Evolutionary conservation across 495 filamentous ascomycete genomes (phyloP).

Genomic region (Cairneyella variabilis): DNA sequence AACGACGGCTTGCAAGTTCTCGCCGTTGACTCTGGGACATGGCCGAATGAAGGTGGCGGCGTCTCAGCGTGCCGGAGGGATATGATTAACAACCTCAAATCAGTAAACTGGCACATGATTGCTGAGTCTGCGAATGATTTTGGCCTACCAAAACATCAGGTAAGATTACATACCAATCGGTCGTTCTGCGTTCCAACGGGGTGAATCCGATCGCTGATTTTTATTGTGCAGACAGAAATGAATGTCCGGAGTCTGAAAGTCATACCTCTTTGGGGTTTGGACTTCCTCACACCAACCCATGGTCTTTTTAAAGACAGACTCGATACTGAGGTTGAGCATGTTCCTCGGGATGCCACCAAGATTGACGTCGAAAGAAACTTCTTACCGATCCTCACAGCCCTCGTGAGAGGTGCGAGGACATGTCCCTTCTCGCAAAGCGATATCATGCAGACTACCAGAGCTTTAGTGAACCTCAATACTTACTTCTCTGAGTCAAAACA

Average conservation of each 20-base stretch:
- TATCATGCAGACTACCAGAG: constrained; percentile 52
- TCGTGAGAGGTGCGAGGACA: constrained; percentile 56
- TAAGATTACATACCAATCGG: too few species aligned
- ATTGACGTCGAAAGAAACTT: constrained; percentile 58
- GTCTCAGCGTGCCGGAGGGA: constrained; percentile 66
- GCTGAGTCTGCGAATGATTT: constrained; percentile 65
- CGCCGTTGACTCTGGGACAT: constrained; percentile 60
- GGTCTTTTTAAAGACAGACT: constrained; percentile 43
- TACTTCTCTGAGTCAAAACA: constrained; percentile 59
- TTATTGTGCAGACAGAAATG: constrained; percentile 35
- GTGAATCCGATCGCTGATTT: neutral
- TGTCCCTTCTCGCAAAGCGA: constrained; percentile 45
- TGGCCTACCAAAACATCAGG: constrained; percentile 62
- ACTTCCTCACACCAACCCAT: constrained; percentile 59
- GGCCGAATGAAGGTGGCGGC: constrained; percentile 64
- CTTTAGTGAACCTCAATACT: constrained; percentile 56
- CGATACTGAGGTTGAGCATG: constrained; percentile 56
- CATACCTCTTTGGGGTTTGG: constrained; percentile 64
- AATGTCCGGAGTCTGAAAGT: constrained; percentile 63
- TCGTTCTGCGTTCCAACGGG: too few species aligned
- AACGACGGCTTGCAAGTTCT: constrained; percentile 56
- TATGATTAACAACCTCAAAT: constrained; percentile 59
- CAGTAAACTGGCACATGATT: constrained; percentile 63
- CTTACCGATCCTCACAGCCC: constrained; percentile 55
- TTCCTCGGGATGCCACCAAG: constrained; percentile 46